phyloP scores from a whole-genome alignment of 768 basidiomycete species.

The Mycena sanguinolenta region DNA sequence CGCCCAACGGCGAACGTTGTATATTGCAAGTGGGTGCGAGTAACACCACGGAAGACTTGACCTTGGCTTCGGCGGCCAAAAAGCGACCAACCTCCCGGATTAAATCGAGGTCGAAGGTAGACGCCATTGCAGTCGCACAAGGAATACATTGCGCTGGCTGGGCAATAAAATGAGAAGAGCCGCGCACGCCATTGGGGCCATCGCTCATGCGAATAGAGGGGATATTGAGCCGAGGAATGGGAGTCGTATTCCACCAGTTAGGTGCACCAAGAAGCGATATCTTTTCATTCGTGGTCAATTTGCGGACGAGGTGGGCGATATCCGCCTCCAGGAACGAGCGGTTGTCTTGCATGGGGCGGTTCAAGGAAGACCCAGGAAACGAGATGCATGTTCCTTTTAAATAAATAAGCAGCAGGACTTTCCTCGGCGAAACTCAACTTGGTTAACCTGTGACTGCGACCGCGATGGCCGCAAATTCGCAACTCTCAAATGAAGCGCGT shows the following conservation, averaged over 20 bases:
- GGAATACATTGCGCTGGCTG: slow-evolving; percentile 77
- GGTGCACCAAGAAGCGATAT: slow-evolving; percentile 73
- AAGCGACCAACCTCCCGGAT: slow-evolving; percentile 68
- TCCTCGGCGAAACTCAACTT: neutral
- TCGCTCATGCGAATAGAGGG: slow-evolving; percentile 80
- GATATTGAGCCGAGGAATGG: slow-evolving; percentile 70
- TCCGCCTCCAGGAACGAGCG: slow-evolving; percentile 66
- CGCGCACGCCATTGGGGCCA: slow-evolving; percentile 80
- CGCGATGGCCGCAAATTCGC: slow-evolving; percentile 40
- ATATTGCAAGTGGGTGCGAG: slow-evolving; percentile 80
- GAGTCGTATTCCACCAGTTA: slow-evolving; percentile 79
- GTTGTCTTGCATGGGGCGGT: slow-evolving; percentile 40
- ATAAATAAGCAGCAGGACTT: neutral
- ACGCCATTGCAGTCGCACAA: slow-evolving; percentile 77
- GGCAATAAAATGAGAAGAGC: slow-evolving; percentile 73
- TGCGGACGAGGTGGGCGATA: slow-evolving; percentile 64
- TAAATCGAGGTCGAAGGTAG: slow-evolving; percentile 76
- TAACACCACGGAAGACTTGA: slow-evolving; percentile 72
- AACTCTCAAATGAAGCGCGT: slow-evolving; percentile 67
- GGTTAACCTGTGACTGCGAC: slow-evolving; percentile 54
- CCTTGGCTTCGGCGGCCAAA: slow-evolving; percentile 74
- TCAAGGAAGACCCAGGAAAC: neutral
- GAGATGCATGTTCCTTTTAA: too few species aligned
- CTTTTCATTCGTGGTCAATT: slow-evolving; percentile 73
- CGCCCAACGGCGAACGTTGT: slow-evolving; percentile 72